phyloP scores from a whole-genome alignment of 257 asterid genomes.

The Anisodus tanguticus region DNA sequence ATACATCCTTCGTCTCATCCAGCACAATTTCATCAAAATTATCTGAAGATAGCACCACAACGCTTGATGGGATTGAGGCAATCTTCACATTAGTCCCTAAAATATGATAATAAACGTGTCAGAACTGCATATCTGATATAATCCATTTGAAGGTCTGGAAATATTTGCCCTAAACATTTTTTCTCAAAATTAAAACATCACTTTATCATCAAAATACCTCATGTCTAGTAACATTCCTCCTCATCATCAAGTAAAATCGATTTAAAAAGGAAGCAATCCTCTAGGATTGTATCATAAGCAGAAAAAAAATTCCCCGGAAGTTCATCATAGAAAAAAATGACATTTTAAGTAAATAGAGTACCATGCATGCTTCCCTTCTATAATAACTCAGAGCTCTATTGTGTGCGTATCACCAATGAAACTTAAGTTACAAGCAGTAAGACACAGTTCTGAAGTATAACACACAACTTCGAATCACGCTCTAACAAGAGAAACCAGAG shows the following conservation, averaged over 20 bases:
- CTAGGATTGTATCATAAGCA: background rate
- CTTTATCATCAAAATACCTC: background rate
- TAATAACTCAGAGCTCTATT: slow-evolving; percentile 5
- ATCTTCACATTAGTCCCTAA: slow-evolving; percentile 90
- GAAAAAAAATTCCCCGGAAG: background rate
- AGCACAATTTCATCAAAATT: slow-evolving; percentile 82
- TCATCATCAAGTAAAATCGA: background rate
- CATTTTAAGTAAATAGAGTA: background rate
- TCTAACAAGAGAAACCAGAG: background rate
- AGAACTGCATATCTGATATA: slow-evolving; percentile 18
- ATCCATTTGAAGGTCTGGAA: slow-evolving; percentile 15
- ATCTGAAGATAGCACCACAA: slow-evolving; percentile 70
- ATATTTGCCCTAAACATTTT: background rate
- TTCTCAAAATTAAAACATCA: background rate
- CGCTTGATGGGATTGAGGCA: slow-evolving; percentile 73
- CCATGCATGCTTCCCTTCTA: background rate
- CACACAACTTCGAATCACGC: background rate
- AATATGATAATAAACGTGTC: slow-evolving; percentile 10
- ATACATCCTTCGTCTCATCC: slow-evolving; percentile 76
- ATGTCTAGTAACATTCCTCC: background rate
- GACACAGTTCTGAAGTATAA: background rate
- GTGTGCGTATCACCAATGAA: background rate
- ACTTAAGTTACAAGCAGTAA: background rate
- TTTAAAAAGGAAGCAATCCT: background rate
- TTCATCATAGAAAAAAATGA: background rate